Percentiles rank a stretch among this genome's conserved stretches.
These are phyloP conservation scores for Rhizopogon vinicolor DNA, from an alignment of 768 basidiomycete species.

Conservation along the genomic window DNA sequence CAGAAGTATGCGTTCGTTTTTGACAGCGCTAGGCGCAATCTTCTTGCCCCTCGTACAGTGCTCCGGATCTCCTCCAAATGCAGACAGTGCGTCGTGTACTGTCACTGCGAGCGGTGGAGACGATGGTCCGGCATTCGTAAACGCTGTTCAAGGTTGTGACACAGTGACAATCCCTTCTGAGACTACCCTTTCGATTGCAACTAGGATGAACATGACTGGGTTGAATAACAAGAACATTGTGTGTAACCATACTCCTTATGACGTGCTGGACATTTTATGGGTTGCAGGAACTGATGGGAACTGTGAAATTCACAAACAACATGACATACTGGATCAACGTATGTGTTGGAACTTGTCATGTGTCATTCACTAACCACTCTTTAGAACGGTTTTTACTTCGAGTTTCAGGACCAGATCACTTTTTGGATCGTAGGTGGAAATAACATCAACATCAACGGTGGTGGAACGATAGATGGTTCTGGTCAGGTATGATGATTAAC, in stretches of 20 bases:
- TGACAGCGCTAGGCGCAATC: neutral
- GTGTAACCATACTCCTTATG: constrained; percentile 6
- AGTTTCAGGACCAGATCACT: constrained; percentile 49
- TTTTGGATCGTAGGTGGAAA: constrained; percentile 54
- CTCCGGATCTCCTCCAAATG: neutral
- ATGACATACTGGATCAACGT: constrained; percentile 53
- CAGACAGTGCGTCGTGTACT: constrained; percentile 30
- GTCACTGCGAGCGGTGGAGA: constrained; percentile 42
- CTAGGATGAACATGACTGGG: constrained; percentile 51
- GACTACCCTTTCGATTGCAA: constrained; percentile 47
- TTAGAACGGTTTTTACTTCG: constrained; percentile 48
- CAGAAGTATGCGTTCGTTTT: neutral
- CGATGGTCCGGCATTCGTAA: constrained; percentile 45
- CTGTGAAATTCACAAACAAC: constrained; percentile 44
- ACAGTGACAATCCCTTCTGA: constrained; percentile 39
- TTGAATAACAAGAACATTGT: constrained; percentile 47
- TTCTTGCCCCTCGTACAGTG: neutral
- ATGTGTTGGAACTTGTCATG: constrained; percentile 2
- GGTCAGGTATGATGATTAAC: constrained; percentile 43
- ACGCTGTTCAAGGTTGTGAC: constrained; percentile 36
- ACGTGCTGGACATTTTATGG: neutral
- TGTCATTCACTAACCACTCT: neutral
- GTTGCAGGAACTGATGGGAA: constrained; percentile 43
- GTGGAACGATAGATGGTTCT: constrained; percentile 60
- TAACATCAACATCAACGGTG: constrained; percentile 47